Conservation (phyloP, 768 basidiomycete genomes). For the Kwoniella sp. region DNA sequence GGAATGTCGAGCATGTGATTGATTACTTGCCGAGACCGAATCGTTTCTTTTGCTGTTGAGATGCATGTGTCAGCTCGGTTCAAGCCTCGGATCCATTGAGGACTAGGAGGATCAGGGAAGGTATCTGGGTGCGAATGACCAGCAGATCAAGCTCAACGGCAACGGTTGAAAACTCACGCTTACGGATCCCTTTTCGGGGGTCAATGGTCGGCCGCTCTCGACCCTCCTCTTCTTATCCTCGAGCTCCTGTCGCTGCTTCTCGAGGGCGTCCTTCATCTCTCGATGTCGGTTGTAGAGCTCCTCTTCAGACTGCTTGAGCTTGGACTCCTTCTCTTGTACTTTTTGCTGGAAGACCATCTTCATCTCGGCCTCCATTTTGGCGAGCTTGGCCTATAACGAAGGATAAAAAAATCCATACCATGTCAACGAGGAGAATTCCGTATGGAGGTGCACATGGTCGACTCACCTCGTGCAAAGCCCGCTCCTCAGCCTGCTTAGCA, state of each 20-base stretch:
- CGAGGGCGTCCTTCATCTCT: constrained; percentile 99
- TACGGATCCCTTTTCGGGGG: constrained; percentile 88
- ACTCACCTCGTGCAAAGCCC: constrained; percentile 77
- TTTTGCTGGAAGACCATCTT: constrained; percentile 99
- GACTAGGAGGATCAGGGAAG: not conserved
- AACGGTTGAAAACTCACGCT: constrained; percentile 54
- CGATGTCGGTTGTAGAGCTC: constrained; percentile 97
- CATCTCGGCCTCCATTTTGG: constrained; percentile 90
- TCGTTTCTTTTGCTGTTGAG: constrained; percentile 52
- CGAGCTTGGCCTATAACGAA: constrained; percentile 69
- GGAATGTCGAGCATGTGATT: not conserved
- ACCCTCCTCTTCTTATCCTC: constrained; percentile 98
- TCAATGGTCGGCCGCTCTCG: constrained; percentile 90
- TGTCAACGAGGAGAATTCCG: not conserved
- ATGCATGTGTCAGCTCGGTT: constrained; percentile 1
- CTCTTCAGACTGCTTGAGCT: constrained; percentile 98
- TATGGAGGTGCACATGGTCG: not conserved
- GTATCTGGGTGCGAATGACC: no score
- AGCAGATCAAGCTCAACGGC: not conserved
- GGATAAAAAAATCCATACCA: not conserved
- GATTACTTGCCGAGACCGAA: constrained; percentile 56
- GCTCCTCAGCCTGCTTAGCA: constrained; percentile 92
- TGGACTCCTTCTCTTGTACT: constrained; percentile 98
- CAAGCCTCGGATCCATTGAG: not conserved
- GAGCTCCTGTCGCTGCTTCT: constrained; percentile 91